Percentiles rank a stretch among this genome's conserved stretches.
Evolutionary conservation across 805 yeast species (phyloP).

Genomic region (Candida multigemmis): DNA sequence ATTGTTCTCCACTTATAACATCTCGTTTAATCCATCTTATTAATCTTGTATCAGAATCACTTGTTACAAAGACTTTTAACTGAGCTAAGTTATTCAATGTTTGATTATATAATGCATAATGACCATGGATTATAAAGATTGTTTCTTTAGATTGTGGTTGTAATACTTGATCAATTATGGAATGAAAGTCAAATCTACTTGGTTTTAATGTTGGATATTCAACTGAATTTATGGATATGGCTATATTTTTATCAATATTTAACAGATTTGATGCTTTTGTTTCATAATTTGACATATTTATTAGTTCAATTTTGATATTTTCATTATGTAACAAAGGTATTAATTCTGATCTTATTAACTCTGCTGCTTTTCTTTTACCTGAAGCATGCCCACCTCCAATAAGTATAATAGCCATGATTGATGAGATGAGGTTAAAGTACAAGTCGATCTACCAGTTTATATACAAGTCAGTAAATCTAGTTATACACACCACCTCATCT

Average conservation of each 20-base stretch:
- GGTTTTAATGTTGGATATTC: conserved; percentile 22
- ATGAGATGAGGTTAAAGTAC: not conserved
- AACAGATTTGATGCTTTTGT: conserved; percentile 12
- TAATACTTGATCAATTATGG: conserved; percentile 7
- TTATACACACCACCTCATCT: too few relatives aligned
- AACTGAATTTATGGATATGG: conserved; percentile 16
- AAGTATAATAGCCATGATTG: conserved; percentile 34
- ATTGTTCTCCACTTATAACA: conserved; percentile 11
- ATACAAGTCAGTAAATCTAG: too few relatives aligned
- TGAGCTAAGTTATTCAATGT: conserved; percentile 46
- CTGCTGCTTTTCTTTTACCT: conserved; percentile 38
- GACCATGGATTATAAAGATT: conserved; percentile 54
- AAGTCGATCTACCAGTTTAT: not conserved
- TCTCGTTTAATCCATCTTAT: conserved; percentile 64
- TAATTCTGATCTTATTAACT: conserved; percentile 22
- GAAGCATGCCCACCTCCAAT: conserved; percentile 59
- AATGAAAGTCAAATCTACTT: conserved; percentile 30
- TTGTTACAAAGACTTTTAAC: conserved; percentile 66
- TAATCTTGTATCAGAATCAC: conserved; percentile 78
- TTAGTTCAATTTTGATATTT: conserved; percentile 13
- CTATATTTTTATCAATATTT: too few relatives aligned
- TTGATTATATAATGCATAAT: conserved; percentile 67
- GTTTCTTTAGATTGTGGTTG: conserved; percentile 5
- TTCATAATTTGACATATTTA: conserved; percentile 38
- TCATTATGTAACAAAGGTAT: conserved; percentile 5